Percentiles rank a stretch among this genome's conserved stretches.
Conservation (phyloP, 2,329 filamentous ascomycete genomes). For the Aspergillus luchuensis region DNA sequence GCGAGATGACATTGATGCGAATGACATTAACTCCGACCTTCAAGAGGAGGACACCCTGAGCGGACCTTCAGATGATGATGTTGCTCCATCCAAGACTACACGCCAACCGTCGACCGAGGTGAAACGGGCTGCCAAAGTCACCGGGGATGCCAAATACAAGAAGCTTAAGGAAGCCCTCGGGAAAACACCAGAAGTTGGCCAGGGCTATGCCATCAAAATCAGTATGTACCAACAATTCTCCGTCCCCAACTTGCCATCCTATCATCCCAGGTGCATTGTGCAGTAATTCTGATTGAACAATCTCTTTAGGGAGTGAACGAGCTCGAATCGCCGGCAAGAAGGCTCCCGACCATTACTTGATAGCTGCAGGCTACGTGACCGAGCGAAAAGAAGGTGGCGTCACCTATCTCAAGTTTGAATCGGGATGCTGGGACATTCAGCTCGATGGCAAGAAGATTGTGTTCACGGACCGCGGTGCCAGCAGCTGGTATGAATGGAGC, state of each 20-base stretch:
- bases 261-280: background rate
- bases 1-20: background rate
- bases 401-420: background rate
- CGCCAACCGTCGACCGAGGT: background rate
- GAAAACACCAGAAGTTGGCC: background rate
- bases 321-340: background rate
- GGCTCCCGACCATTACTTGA: background rate
- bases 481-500: background rate
- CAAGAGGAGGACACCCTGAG: no score
- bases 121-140: background rate
- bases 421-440: background rate
- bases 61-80: no score
- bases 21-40: background rate
- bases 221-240: background rate
- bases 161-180: background rate
- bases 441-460: background rate
- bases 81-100: background rate
- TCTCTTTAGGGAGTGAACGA: background rate
- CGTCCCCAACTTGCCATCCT: background rate
- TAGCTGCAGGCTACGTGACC: background rate
- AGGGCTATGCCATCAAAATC: slow-evolving; percentile 6
- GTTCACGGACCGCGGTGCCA: background rate
- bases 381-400: background rate
- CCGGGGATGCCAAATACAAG: background rate
- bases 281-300: background rate